phyloP scores from a whole-genome alignment of 2,329 filamentous ascomycete genomes.

The Colletotrichum zoysiae region DNA sequence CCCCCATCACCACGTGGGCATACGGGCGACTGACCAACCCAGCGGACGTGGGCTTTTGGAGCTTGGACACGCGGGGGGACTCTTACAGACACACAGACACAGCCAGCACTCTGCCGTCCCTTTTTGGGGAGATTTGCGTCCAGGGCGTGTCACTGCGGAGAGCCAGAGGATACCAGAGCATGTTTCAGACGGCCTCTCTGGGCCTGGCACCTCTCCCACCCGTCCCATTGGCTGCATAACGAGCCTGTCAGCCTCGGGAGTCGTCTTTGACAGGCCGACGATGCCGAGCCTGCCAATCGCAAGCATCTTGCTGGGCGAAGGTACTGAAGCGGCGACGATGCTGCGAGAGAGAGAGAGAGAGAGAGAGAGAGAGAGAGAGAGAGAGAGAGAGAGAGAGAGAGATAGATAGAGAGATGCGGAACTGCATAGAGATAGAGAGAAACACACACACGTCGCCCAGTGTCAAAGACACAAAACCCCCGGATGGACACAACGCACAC shows the following conservation, averaged over 20 bases:
- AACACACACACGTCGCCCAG: background rate
- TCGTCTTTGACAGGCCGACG: slow-evolving; percentile 11
- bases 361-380: background rate
- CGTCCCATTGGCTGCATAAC: slow-evolving; percentile 22
- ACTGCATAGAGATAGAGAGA: background rate
- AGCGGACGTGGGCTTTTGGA: slow-evolving; percentile 20
- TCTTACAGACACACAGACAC: background rate
- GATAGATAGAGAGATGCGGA: too few species aligned
- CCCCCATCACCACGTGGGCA: slow-evolving; percentile 37
- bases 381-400: background rate
- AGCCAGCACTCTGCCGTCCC: slow-evolving; percentile 21
- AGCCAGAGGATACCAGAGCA: slow-evolving; percentile 27
- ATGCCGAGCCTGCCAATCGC: slow-evolving; percentile 31
- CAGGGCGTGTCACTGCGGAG: slow-evolving; percentile 36
- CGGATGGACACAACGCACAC: background rate
- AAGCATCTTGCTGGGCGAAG: background rate
- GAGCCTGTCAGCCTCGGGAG: slow-evolving; percentile 8
- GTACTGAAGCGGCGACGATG: slow-evolving; percentile 7
- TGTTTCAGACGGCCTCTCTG: slow-evolving; percentile 39
- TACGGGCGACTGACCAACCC: slow-evolving; percentile 28
- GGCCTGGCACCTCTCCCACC: background rate
- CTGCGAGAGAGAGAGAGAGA: background rate
- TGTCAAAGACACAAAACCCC: slow-evolving; percentile 10
- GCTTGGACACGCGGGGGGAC: slow-evolving; percentile 6
- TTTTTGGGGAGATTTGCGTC: slow-evolving; percentile 27